Base-by-base conservation (phyloP, 164 flowering plant genomes). In the Euptelea pleiosperma region DNA sequence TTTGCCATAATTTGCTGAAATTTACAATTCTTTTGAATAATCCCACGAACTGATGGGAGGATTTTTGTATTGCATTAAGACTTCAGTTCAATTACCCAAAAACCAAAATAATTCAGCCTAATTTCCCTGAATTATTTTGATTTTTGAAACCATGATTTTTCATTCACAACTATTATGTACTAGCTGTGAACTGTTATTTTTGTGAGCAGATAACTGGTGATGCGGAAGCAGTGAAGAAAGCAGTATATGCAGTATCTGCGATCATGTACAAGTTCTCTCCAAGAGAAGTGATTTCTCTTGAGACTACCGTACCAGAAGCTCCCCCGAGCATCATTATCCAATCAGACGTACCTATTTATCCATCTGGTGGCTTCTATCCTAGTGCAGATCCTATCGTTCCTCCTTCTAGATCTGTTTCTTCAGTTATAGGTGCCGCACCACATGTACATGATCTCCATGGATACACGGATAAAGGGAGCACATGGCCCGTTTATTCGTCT, bases 231-330 rank as follows among this genome's bases (percentile, higher is more conserved):
- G 96, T 94, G 55, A 83, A 73, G 77, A 84, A 65, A 60, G 97
- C 99, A 53, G 67, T 94, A 36, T 82, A 69, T 80, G 95, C 93
- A 14, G 65, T 94, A 44, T 91, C 99, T 52, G 70, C 96, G 37
- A 86, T 91, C 46, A 83, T 87, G 85, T 94, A 88, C 78, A 94
- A 89, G 71, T 88, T 91, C 52, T 50, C 77, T 46, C 88, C 99
- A 14, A 88, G 73, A 67, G 99, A 94, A 72, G 87, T 77, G 21
- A 82, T 94, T 69, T 73, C 96, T 65, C 84, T 94, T 29, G 96
- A 85, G 25, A 75, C 89, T 40, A 60, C 77, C 12, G 74, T 86
- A 8, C 70, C 83, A 12, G 97, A 87, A 55, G 75, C 70, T 24
- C 77, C 80, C 14, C 95, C 95, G 19, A 84, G 82, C 73, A 82